Evolutionary conservation across 768 basidiomycete genomes (phyloP).

Genomic region (Collybiopsis confluens): DNA sequence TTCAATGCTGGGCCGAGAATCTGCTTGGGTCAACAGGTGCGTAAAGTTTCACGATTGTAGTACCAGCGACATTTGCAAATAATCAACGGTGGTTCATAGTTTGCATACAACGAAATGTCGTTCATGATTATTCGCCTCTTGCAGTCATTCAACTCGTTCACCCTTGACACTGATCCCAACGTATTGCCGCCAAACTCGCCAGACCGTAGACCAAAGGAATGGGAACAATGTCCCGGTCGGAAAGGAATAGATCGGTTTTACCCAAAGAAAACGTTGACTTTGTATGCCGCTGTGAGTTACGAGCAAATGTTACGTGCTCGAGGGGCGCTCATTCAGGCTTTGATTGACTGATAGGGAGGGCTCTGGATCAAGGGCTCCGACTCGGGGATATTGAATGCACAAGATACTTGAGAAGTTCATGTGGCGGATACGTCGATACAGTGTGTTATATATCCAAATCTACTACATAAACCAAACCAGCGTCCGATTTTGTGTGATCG

Average conservation of each 20-base stretch:
- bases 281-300: slow-evolving; percentile 44
- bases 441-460: no score
- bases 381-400: no score
- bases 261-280: slow-evolving; percentile 50
- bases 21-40: slow-evolving; percentile 49
- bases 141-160: slow-evolving; percentile 46
- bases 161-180: slow-evolving; percentile 36
- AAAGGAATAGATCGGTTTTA: slow-evolving; percentile 46
- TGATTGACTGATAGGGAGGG: no score
- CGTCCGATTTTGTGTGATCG: no score
- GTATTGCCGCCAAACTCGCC: slow-evolving; percentile 33
- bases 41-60: no score
- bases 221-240: slow-evolving; percentile 40
- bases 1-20: slow-evolving; percentile 51
- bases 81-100: no score
- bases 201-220: slow-evolving; percentile 37
- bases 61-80: no score
- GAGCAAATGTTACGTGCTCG: not conserved
- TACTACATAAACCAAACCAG: no score
- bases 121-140: slow-evolving; percentile 59
- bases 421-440: no score
- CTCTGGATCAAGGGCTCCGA: no score
- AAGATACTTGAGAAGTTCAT: no score
- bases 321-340: no score
- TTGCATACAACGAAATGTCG: slow-evolving; percentile 63